phyloP scores from a whole-genome alignment of 1,284 basidiomycete species.

The Waitea zeae region DNA sequence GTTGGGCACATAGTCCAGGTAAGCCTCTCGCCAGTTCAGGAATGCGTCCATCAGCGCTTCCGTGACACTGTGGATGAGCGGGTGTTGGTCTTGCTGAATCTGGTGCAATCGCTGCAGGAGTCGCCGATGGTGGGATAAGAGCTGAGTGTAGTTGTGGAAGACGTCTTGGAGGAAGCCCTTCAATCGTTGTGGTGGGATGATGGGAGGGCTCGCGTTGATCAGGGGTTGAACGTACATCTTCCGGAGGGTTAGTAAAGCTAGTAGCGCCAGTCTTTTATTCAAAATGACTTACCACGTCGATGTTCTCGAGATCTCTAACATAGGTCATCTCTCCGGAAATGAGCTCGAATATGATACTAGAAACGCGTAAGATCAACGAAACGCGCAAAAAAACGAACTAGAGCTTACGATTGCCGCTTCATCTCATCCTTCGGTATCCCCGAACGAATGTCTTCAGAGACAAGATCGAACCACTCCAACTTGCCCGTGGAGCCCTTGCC shows the following conservation, averaged over 20 bases:
- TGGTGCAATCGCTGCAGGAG: conserved; percentile 72
- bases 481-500: conserved; percentile 56
- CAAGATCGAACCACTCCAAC: conserved; percentile 81
- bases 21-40: conserved; percentile 84
- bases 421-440: conserved; percentile 60
- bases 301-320: conserved; percentile 81
- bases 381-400: conserved; percentile 1
- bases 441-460: conserved; percentile 48
- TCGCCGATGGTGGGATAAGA: conserved; percentile 55
- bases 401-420: conserved; percentile 72
- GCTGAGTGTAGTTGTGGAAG: conserved; percentile 82
- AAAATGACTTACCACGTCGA: conserved; percentile 43
- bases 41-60: conserved; percentile 80
- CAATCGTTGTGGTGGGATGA: conserved; percentile 58
- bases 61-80: conserved; percentile 68
- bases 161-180: conserved; percentile 75
- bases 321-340: conserved; percentile 95
- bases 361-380: conserved; percentile 2
- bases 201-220: conserved; percentile 54
- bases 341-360: conserved; percentile 82
- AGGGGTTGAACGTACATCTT: conserved; percentile 70
- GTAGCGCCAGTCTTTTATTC: not conserved
- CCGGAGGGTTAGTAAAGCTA: conserved; percentile 2
- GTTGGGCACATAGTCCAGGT: conserved; percentile 85
- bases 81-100: conserved; percentile 84